Evolutionary conservation across 768 basidiomycete genomes (phyloP), one percentile per base, ranked within the genome.

Genomic region (Hemileccinum impolitum): DNA sequence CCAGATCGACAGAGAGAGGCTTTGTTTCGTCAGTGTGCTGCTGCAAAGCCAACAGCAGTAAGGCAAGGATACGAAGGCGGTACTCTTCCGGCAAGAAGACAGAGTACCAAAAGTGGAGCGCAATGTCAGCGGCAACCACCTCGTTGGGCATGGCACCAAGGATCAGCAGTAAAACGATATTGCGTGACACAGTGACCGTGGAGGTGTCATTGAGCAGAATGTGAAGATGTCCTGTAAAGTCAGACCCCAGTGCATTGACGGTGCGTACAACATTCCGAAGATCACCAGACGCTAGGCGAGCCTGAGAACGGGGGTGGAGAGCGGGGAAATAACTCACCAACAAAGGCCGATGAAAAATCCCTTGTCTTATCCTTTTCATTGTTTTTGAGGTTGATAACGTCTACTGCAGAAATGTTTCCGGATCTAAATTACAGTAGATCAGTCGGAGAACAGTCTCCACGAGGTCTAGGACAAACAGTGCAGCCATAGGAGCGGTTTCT

Each of bases 101-200:
- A 6, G 77, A 79, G 46, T 73, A 75, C 72, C 74, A 77, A 38
- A 75, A 70, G 47, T 78, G 77, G 17, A 78, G 64, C 4, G 74
- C 75, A 3, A 70, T 55, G 39, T 78, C 76, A 1, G 68, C 75
- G 1, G 72, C 72, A 15, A 67, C 39, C 4, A 30, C 43, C 47
- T 58, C 44, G 25, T 75, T 67, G 0, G 62, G 39, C 37, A 69
- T 56, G 19, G 53, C 57, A 9, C 70, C 68, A 3, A 77, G 65
- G 21, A 75, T 68, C 6, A 70, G 58, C 15, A 79, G 67, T 18
- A 78, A 48, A 6, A 73, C 39, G 13, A 77, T 51, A 46, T 72
- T 78, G 30, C 77, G 72, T 14, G 60, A 56, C 13, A 66, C 60
- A 13, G 69, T 56, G 4, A 41, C 28, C 4, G 58, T 50, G 7